Evolutionary conservation across 2,329 filamentous ascomycete species (phyloP), one percentile per base, ranked within the genome.

Genomic region (Laburnicola sp.): DNA sequence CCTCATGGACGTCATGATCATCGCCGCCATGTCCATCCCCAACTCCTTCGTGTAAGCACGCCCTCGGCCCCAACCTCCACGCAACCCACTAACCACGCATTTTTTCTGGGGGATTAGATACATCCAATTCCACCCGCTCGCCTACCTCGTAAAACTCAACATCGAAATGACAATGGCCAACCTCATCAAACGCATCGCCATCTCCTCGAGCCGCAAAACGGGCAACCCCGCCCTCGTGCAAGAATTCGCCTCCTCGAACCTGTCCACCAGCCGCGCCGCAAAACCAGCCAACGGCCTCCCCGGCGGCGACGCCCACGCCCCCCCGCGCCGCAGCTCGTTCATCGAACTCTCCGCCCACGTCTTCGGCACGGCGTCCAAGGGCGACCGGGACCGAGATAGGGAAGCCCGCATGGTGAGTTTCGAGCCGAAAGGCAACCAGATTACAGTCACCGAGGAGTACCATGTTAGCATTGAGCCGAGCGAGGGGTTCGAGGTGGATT

Each of bases 121-220:
- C 62, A 71, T 79, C 26, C 77, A 80, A 59, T 77, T 79, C 57
- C 76, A 80, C 49, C 79, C 79, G 0, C 67, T 81, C 3, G 78
- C 74, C 4, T 80, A 78, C 59, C 65, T 78, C 22, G 66, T 78
- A 53, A 81, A 81, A 55, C 69, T 81, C 23, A 73, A 79, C 57
- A 80, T 82, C 60, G 78, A 80, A 58, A 77, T 81, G 73, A 76
- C 74, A 45, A 78, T 81, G 74, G 78, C 79, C 52, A 75, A 78
- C 47, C 72, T 82, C 21, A 78, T 80, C 52, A 74, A 70, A 45
- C 66, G 66, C 46, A 71, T 71, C 51, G 69, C 69, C 22, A 53
- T 71, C 38, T 69, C 66, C 36, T 58, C 63, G 1, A 66, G 65
- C 3, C 60, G 65, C 37, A 63, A 60, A 44, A 61, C 56, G 1